Evolutionary conservation across 495 filamentous ascomycete genomes (phyloP), one percentile per base, ranked within the genome.

Genomic region (Neurospora pannonica): DNA sequence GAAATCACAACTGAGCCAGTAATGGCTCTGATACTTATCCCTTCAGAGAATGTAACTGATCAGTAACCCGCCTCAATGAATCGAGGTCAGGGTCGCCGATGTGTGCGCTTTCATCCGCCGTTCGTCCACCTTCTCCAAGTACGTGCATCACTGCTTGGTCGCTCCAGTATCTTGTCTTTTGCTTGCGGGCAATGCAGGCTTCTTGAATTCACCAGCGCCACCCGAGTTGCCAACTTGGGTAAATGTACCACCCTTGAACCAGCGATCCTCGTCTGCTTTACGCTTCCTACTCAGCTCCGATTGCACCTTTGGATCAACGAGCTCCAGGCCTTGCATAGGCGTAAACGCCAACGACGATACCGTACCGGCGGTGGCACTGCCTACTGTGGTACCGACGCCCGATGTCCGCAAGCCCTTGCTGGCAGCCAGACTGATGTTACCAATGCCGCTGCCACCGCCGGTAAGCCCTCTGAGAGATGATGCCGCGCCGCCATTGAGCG

Each of bases 191-290:
- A 91, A 83, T 34, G 86, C 88, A 17, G 92, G 85, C 72, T 92
- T 88, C 74, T 90, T 86, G 78, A 86, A 87, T 54, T 78, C 76
- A 24, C 77, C 74, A 11, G 38, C 31, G 4, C 74, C 75, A 21
- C 81, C 81, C 36, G 77, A 34, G 74, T 87, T 84, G 19, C 92
- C 92, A 72, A 97, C 89, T 84, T 97, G 94, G 36, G 96, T 98
- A 75, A 99, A 99, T 5, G 94, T 96, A 3, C 96, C 97, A 31
- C 93, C 92, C 79, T 94, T 97, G 84, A 98, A 98, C 92, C 94
- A 98, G 48, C 93, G 86, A 80, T 98, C 95, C 79, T 97, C 93
- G 76, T 98, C 95, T 6, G 94, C 95, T 78, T 96, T 96, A 78
- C 93, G 86, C 85, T 98, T 98, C 75, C 94, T 87, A 77, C 85